A percentile compares a stretch with the other conserved stretches of the same genome.
Evolutionary conservation across 2,329 filamentous ascomycete genomes (phyloP).

Genomic region (Colletotrichum higginsianum): DNA sequence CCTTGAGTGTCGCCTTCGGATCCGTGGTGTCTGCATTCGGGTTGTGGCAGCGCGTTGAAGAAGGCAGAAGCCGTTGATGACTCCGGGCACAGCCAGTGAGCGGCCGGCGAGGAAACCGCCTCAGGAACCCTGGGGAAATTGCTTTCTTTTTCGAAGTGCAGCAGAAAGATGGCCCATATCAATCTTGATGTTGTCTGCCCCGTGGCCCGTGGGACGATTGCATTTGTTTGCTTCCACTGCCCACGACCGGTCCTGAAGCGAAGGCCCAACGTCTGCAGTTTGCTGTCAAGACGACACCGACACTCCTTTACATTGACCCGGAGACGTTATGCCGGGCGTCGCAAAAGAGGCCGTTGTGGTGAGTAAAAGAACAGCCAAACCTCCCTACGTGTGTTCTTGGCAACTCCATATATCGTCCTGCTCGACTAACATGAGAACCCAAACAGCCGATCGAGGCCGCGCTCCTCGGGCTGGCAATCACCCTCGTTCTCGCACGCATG

Average conservation of each 20-base stretch:
- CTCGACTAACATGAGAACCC: constrained; percentile 17
- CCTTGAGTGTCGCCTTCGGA: no score
- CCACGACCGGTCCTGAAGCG: background rate
- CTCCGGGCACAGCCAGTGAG: background rate
- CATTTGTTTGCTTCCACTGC: background rate
- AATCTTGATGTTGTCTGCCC: no score
- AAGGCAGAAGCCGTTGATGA: background rate
- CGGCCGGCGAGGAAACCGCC: no score
- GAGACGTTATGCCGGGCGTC: constrained; percentile 29
- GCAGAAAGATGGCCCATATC: background rate
- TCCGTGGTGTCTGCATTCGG: constrained; percentile 4
- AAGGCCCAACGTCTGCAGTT: background rate
- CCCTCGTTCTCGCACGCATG: constrained; percentile 46
- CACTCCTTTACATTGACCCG: background rate
- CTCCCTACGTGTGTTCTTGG: background rate
- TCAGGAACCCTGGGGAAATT: background rate
- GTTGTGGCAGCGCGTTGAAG: background rate
- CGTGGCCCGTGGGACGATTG: background rate
- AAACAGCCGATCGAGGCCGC: constrained; percentile 49
- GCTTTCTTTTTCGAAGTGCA: no score
- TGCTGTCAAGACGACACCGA: background rate
- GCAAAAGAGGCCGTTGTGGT: constrained; percentile 41
- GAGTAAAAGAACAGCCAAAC: constrained; percentile 3
- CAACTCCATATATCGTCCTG: background rate
- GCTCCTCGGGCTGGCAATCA: constrained; percentile 45